phyloP scores from a whole-genome alignment of 768 basidiomycete species.

The Nidularia sp. region DNA sequence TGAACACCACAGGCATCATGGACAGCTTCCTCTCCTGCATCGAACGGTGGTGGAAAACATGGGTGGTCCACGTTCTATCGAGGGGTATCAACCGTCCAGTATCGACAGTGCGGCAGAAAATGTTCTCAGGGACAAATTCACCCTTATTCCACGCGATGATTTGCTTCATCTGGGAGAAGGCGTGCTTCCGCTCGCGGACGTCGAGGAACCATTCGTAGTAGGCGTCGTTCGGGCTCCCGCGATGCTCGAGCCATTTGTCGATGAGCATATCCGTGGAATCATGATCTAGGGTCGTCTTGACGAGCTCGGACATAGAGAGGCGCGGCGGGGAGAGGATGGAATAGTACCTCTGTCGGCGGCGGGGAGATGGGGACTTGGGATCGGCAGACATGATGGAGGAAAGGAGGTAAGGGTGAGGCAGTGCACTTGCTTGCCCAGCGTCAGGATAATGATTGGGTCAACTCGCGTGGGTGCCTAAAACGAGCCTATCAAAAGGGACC shows the following conservation, averaged over 20 bases:
- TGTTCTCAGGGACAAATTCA: conserved; percentile 73
- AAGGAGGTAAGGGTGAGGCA: not conserved
- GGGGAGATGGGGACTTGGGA: not conserved
- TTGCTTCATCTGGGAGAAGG: conserved; percentile 43
- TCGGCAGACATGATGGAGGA: not conserved
- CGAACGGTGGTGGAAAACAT: conserved; percentile 74
- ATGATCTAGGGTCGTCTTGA: conserved; percentile 74
- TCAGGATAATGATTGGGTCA: not conserved
- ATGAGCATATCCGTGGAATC: conserved; percentile 75
- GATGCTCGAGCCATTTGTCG: conserved; percentile 81
- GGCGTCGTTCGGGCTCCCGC: conserved; percentile 53
- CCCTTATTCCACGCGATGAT: conserved; percentile 63
- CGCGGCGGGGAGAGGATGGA: conserved; percentile 63
- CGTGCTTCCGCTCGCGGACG: conserved; percentile 63
- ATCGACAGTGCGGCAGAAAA: conserved; percentile 77
- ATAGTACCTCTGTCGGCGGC: conserved; percentile 41
- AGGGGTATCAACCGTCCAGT: conserved; percentile 75
- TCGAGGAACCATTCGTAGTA: conserved; percentile 77
- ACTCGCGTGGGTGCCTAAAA: not conserved
- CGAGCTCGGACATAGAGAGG: conserved; percentile 73
- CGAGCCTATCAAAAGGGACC: not conserved
- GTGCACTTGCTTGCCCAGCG: not conserved
- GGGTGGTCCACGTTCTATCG: conserved; percentile 79
- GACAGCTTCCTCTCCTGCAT: conserved; percentile 69
- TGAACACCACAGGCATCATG: conserved; percentile 80